Evolutionary conservation across 83 land plant genomes (phyloP).

Genomic region (Isoetes engelmannii): DNA sequence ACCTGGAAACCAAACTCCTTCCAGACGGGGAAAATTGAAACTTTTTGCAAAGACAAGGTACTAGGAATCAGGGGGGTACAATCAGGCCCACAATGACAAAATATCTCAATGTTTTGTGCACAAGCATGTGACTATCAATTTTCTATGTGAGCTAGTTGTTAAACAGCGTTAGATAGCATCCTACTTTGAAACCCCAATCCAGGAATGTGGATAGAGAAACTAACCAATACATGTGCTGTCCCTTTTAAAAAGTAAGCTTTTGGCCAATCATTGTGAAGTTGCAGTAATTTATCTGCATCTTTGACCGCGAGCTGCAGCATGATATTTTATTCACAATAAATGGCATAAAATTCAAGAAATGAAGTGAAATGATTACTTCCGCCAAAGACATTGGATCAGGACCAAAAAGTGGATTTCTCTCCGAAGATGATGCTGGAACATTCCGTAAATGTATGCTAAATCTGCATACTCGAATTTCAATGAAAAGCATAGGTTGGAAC

Average conservation of each 20-base stretch:
- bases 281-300: slow-evolving; percentile 79
- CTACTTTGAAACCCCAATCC: not conserved
- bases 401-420: slow-evolving; percentile 62
- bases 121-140: not conserved
- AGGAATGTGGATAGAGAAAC: not conserved
- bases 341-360: slow-evolving; percentile 6
- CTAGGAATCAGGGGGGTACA: not conserved
- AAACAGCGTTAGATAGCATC: not conserved
- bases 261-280: slow-evolving; percentile 32
- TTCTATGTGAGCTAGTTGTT: not conserved
- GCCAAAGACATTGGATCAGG: slow-evolving; percentile 77
- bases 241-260: slow-evolving; percentile 65
- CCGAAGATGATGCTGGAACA: slow-evolving; percentile 69
- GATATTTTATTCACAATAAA: not conserved
- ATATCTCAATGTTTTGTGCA: not conserved
- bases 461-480: slow-evolving; percentile 32
- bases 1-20: too few relatives aligned
- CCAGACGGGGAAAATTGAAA: too few relatives aligned
- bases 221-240: slow-evolving; percentile 71
- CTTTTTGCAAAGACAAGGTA: too few relatives aligned
- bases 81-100: not conserved
- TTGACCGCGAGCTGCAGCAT: slow-evolving; percentile 67
- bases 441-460: slow-evolving; percentile 51
- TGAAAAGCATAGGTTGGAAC: not conserved
- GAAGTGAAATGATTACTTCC: slow-evolving; percentile 39